phyloP scores from a whole-genome alignment of 2,329 filamentous ascomycete genomes.

The Nothophaeocryptopus gaeumannii region DNA sequence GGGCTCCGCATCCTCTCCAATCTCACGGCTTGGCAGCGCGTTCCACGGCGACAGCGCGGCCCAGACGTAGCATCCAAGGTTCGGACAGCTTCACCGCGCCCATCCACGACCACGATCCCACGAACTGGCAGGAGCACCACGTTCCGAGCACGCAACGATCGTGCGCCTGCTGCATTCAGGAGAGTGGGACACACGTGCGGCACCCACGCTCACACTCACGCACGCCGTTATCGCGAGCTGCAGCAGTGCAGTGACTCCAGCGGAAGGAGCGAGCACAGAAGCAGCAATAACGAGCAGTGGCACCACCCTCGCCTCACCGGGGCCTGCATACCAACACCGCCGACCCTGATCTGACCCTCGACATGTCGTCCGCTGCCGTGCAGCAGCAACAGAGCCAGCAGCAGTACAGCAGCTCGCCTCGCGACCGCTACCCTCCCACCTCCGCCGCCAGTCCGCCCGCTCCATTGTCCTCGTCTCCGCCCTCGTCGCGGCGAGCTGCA shows the following conservation, averaged over 20 bases:
- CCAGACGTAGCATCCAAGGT: no score
- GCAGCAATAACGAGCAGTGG: neutral
- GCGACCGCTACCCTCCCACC: neutral
- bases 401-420: constrained; percentile 1
- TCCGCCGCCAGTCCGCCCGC: constrained; percentile 16
- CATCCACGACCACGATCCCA: no score
- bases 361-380: constrained; percentile 24
- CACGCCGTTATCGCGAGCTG: no score
- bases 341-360: constrained; percentile 4
- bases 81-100: no score
- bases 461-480: constrained; percentile 16
- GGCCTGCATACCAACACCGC: constrained; percentile 3
- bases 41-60: no score
- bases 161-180: constrained; percentile 2
- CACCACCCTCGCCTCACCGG: neutral
- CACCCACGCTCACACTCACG: neutral
- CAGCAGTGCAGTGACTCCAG: no score
- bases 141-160: neutral
- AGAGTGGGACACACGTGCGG: constrained; percentile 1
- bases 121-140: no score
- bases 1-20: no score
- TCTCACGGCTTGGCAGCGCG: no score
- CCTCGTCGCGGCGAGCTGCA: constrained; percentile 19
- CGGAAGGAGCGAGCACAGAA: no score
- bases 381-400: constrained; percentile 16